These are phyloP conservation scores for Leccinum griseonigrum DNA, from an alignment of 1,284 basidiomycete genomes.

Conservation along the genomic window DNA sequence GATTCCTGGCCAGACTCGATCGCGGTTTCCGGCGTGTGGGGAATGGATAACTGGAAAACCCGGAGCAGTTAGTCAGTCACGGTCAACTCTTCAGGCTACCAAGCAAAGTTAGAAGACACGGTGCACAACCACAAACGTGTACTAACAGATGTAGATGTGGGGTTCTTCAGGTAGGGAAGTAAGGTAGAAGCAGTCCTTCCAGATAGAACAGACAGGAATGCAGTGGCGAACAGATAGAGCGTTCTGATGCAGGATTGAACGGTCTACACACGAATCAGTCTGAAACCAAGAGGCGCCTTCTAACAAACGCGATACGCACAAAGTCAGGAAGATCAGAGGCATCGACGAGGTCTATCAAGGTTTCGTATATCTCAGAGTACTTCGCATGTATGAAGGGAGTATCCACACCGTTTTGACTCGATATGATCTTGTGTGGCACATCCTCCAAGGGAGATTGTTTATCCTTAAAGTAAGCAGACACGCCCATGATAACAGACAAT, in stretches of 20 bases:
- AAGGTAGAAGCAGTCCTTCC: slow-evolving; percentile 77
- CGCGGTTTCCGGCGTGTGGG: slow-evolving; percentile 84
- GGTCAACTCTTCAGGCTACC: slow-evolving; percentile 76
- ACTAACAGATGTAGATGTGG: slow-evolving; percentile 54
- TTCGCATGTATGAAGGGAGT: slow-evolving; percentile 52
- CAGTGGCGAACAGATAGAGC: slow-evolving; percentile 77
- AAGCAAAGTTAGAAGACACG: slow-evolving; percentile 2
- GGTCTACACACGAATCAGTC: slow-evolving; percentile 46
- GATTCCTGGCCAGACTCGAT: slow-evolving; percentile 85
- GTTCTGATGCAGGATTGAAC: slow-evolving; percentile 81
- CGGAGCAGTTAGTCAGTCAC: slow-evolving; percentile 84
- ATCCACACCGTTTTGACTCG: slow-evolving; percentile 36
- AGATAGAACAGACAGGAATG: slow-evolving; percentile 80
- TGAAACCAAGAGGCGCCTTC: neutral
- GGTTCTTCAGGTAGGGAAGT: slow-evolving; percentile 84
- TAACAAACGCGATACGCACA: slow-evolving; percentile 43
- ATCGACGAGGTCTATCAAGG: slow-evolving; percentile 86
- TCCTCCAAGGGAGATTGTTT: slow-evolving; percentile 83
- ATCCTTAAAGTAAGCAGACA: slow-evolving; percentile 79
- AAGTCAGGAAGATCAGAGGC: slow-evolving; percentile 76
- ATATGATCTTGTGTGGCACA: slow-evolving; percentile 77
- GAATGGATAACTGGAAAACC: slow-evolving; percentile 84
- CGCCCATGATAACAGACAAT: slow-evolving; percentile 81
- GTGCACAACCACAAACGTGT: neutral
- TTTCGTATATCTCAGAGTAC: slow-evolving; percentile 78